These are phyloP conservation scores for Debaryomycetaceae sp. DNA, from an alignment of 1,139 yeast genomes.

Conservation along the genomic window DNA sequence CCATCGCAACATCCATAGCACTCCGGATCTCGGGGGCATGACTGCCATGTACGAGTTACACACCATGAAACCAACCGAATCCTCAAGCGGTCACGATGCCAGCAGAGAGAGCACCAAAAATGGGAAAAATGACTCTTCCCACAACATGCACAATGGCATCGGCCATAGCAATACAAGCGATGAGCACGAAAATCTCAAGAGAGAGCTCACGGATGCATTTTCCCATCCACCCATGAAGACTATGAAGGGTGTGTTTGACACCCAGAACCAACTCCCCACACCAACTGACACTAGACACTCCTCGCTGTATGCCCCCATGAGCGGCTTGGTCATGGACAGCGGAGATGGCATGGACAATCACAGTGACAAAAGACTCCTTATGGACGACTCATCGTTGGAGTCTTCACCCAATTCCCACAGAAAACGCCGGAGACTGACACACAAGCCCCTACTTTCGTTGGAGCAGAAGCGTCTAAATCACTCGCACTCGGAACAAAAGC, in stretches of 20 bases:
- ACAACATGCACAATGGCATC: conserved; percentile 2
- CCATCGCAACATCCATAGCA: conserved; percentile 4
- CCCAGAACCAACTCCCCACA: conserved; percentile 31
- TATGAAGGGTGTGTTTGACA: neutral
- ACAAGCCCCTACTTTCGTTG: conserved; percentile 51
- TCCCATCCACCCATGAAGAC: conserved; percentile 25
- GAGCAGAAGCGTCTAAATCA: conserved; percentile 74
- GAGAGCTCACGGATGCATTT: conserved; percentile 37
- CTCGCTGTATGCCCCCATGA: conserved; percentile 8
- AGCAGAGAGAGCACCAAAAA: neutral
- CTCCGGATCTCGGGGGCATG: conserved; percentile 7
- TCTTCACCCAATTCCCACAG: conserved; percentile 10
- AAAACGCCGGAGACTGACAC: conserved; percentile 30
- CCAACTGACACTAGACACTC: conserved; percentile 31
- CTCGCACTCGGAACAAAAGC: conserved; percentile 69
- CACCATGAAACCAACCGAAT: conserved; percentile 24
- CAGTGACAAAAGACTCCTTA: neutral
- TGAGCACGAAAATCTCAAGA: conserved; percentile 18
- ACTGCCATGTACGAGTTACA: conserved; percentile 22
- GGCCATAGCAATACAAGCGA: conserved; percentile 5
- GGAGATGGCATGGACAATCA: conserved; percentile 1
- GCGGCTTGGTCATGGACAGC: neutral
- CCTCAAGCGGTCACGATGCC: conserved; percentile 2
- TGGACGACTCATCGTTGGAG: conserved; percentile 1
- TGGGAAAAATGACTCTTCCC: neutral